phyloP scores from a whole-genome alignment of 2,329 filamentous ascomycete species.

The Setomelanomma holmii region DNA sequence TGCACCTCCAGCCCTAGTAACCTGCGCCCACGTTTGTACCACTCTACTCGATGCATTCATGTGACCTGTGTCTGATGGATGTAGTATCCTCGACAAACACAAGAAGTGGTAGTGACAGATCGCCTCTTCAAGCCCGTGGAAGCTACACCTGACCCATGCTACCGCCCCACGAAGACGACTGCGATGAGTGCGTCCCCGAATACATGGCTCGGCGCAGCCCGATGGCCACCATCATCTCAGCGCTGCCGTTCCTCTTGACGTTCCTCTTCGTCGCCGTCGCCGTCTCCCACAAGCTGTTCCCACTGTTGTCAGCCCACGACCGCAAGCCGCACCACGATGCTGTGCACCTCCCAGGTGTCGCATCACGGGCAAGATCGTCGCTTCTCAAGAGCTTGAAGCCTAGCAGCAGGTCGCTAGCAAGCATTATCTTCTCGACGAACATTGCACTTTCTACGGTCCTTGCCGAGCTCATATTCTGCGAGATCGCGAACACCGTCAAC shows the following conservation, averaged over 20 bases:
- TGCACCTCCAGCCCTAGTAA: conserved; percentile 13
- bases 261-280: conserved; percentile 69
- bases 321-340: conserved; percentile 69
- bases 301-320: conserved; percentile 68
- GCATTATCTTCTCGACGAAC: conserved; percentile 75
- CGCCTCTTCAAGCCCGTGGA: conserved; percentile 10
- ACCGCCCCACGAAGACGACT: conserved; percentile 54
- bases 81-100: conserved; percentile 20
- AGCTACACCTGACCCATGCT: conserved; percentile 34
- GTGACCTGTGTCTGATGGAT: conserved; percentile 33
- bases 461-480: conserved; percentile 81
- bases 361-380: conserved; percentile 30
- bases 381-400: conserved; percentile 49
- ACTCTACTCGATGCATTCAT: conserved; percentile 10
- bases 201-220: conserved; percentile 52
- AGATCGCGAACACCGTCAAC: conserved; percentile 79
- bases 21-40: conserved; percentile 10
- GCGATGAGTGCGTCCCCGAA: conserved; percentile 66
- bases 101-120: conserved; percentile 25
- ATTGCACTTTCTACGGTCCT: conserved; percentile 79
- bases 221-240: conserved; percentile 65
- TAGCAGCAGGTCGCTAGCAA: conserved; percentile 55
- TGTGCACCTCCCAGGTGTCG: conserved; percentile 61
- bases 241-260: conserved; percentile 72
- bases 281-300: conserved; percentile 74